Evolutionary conservation across 371 early-diverging fungal genomes (phyloP).

Genomic region (Actinomortierella wolfii): DNA sequence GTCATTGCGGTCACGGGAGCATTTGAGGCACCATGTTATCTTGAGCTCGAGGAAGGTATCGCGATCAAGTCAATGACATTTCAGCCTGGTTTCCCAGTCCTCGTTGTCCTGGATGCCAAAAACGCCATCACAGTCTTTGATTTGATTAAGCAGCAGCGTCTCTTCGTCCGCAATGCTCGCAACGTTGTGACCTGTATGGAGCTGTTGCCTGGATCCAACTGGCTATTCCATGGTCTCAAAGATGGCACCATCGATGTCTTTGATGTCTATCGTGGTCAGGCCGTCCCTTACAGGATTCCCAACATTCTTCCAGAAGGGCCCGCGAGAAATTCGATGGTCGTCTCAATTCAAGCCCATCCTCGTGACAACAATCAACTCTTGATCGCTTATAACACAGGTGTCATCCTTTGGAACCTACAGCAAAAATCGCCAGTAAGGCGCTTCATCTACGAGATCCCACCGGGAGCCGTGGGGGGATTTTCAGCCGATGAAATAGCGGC

Average conservation of each 20-base stretch:
- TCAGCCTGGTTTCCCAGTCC: slow-evolving; percentile 53
- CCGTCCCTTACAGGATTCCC: slow-evolving; percentile 54
- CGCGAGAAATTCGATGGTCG: slow-evolving; percentile 37
- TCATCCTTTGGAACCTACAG: slow-evolving; percentile 57
- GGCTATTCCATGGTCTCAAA: slow-evolving; percentile 60
- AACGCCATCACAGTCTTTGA: slow-evolving; percentile 59
- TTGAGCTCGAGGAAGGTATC: slow-evolving; percentile 34
- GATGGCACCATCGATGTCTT: slow-evolving; percentile 61
- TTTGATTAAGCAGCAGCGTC: slow-evolving; percentile 49
- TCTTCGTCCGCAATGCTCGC: slow-evolving; percentile 47
- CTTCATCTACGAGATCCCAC: slow-evolving; percentile 42
- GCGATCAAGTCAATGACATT: slow-evolving; percentile 58
- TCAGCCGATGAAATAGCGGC: slow-evolving; percentile 12
- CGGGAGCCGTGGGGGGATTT: slow-evolving; percentile 35
- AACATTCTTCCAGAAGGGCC: slow-evolving; percentile 44
- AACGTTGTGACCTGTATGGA: slow-evolving; percentile 57
- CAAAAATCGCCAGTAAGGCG: slow-evolving; percentile 46
- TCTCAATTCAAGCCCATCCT: slow-evolving; percentile 60
- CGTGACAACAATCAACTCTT: slow-evolving; percentile 54
- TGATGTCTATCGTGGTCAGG: slow-evolving; percentile 53
- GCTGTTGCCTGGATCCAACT: slow-evolving; percentile 58
- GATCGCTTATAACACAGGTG: slow-evolving; percentile 55
- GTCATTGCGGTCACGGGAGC: slow-evolving; percentile 38
- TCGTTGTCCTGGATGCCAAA: slow-evolving; percentile 54
- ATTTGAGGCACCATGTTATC: slow-evolving; percentile 20